Percentiles rank a stretch among this genome's conserved stretches.
These are phyloP conservation scores for button mushroom (Agaricus bisporus) DNA, from an alignment of 768 basidiomycete species.

Conservation along the genomic window DNA sequence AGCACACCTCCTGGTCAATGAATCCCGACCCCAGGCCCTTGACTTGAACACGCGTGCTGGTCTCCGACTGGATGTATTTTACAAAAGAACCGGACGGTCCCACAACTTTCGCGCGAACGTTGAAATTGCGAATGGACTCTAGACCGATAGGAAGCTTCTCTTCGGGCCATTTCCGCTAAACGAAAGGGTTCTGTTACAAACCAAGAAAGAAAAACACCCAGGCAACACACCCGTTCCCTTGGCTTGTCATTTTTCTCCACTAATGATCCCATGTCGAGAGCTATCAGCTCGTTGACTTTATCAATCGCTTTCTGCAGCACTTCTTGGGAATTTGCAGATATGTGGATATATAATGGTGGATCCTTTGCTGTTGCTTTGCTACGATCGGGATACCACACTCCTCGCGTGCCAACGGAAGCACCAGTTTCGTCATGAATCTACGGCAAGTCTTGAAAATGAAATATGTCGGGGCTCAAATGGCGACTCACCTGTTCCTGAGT, in stretches of 20 bases:
- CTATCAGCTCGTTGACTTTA: conserved; percentile 68
- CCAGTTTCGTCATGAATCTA: conserved; percentile 92
- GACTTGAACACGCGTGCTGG: conserved; percentile 93
- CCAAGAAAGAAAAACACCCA: not conserved
- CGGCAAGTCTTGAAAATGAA: not conserved
- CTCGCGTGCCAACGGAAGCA: conserved; percentile 88
- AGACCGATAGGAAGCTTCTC: conserved; percentile 88
- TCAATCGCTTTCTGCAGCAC: conserved; percentile 60
- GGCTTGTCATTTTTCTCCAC: conserved; percentile 70
- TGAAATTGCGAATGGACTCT: conserved; percentile 93
- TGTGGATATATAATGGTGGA: conserved; percentile 90
- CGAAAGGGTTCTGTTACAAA: not conserved
- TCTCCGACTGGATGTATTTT: conserved; percentile 97
- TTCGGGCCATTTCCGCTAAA: conserved; percentile 94
- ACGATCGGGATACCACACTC: conserved; percentile 94
- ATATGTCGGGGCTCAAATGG: not conserved
- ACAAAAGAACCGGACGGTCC: conserved; percentile 95
- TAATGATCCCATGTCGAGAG: conserved; percentile 71
- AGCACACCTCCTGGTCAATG: conserved; percentile 49
- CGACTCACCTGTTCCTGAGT: conserved; percentile 81
- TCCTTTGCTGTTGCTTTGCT: conserved; percentile 88
- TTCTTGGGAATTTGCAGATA: conserved; percentile 70
- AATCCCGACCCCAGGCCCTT: conserved; percentile 95
- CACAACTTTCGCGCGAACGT: conserved; percentile 95
- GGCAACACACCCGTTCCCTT: conserved; percentile 52